Conservation (phyloP, 2,329 filamentous ascomycete genomes). For the Zalaria obscura region DNA sequence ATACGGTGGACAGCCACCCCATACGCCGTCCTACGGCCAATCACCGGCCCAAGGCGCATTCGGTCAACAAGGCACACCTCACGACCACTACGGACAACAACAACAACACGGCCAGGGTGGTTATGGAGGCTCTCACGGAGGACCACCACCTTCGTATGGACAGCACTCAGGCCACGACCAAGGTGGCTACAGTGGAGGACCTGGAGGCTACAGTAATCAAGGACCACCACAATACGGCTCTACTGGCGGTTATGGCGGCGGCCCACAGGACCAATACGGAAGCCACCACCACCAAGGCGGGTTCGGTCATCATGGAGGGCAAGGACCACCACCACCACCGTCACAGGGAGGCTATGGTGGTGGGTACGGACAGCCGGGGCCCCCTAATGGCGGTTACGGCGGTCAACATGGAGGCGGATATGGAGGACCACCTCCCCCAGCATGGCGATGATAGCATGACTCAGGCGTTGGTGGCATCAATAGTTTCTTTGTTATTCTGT, state of each 20-base stretch:
- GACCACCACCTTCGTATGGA: constrained; percentile 11
- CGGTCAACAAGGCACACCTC: constrained; percentile 2
- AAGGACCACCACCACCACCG: neutral
- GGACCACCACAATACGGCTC: neutral
- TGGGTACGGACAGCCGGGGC: constrained; percentile 1
- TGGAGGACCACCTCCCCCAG: constrained; percentile 11
- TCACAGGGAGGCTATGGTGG: constrained; percentile 4
- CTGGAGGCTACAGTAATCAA: neutral
- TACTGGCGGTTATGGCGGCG: neutral
- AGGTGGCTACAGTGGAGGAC: neutral
- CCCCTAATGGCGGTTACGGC: constrained; percentile 1
- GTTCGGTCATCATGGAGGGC: neutral
- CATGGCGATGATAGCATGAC: constrained; percentile 11
- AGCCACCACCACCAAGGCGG: constrained; percentile 4
- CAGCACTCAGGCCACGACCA: constrained; percentile 1
- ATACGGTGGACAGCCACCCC: constrained; percentile 10
- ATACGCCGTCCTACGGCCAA: constrained; percentile 6
- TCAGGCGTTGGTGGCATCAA: too few relatives aligned
- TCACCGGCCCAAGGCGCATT: constrained; percentile 6
- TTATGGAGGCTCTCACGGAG: constrained; percentile 9
- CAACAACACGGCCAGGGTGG: constrained; percentile 7
- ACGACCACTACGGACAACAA: constrained; percentile 7
- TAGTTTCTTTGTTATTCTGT: too few relatives aligned
- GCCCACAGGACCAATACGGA: constrained; percentile 1
- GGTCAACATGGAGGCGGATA: constrained; percentile 6